A percentile compares a stretch with the other conserved stretches of the same genome.
These are phyloP conservation scores for Hymenoscyphus salicellus DNA, from an alignment of 2,329 filamentous ascomycete genomes.

Conservation along the genomic window DNA sequence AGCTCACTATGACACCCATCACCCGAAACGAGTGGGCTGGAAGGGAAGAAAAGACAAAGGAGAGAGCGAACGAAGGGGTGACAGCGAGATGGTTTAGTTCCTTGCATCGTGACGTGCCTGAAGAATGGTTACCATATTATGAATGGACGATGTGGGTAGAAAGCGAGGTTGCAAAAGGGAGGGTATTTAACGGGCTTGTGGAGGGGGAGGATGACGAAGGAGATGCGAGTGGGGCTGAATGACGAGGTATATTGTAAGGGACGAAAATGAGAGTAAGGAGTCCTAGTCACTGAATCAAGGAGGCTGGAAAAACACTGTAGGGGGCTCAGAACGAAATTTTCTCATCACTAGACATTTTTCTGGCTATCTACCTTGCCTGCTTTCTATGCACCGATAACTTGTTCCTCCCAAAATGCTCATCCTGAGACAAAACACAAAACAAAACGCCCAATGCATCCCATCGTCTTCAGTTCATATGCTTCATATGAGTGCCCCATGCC, in stretches of 20 bases:
- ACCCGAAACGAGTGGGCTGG: conserved; percentile 15
- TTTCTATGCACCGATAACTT: not conserved
- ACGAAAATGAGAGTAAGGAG: too few relatives aligned
- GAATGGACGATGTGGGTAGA: conserved; percentile 30
- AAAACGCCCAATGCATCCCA: not conserved
- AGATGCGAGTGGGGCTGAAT: not conserved
- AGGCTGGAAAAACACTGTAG: not conserved
- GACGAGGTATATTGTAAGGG: not conserved
- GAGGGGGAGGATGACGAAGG: not conserved
- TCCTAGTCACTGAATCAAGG: too few relatives aligned
- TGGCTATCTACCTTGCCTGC: not conserved
- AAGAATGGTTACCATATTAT: conserved; percentile 25
- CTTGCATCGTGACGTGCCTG: conserved; percentile 22
- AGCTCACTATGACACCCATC: conserved; percentile 31
- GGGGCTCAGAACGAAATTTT: not conserved
- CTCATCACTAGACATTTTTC: not conserved
- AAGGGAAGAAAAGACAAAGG: conserved; percentile 1
- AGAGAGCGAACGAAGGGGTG: not conserved
- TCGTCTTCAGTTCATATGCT: not conserved
- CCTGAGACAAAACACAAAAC: not conserved
- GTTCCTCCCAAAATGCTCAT: not conserved
- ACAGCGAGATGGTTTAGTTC: conserved; percentile 20
- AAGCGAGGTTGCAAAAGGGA: conserved; percentile 12
- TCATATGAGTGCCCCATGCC: not conserved
- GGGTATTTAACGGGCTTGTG: conserved; percentile 33